Evolutionary conservation across 129 eudicot species (phyloP).

Genomic region (Chrysanthemum makinoi): DNA sequence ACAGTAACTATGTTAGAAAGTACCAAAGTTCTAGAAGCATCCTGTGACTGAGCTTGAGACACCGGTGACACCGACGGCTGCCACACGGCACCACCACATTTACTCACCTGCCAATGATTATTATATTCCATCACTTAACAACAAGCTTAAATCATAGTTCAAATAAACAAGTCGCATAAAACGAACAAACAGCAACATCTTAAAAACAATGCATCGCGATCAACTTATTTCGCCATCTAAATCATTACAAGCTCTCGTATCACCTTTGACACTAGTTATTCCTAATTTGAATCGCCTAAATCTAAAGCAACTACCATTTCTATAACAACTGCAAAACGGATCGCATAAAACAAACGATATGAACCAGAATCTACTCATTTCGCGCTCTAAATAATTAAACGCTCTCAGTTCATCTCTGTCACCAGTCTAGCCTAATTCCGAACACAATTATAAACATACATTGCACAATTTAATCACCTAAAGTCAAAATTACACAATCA

Average conservation of each 20-base stretch:
- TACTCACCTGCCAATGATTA: conserved; percentile 30
- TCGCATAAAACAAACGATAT: too few relatives aligned
- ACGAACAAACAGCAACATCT: too few relatives aligned
- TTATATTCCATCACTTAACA: conserved; percentile 29
- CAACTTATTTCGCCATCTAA: too few relatives aligned
- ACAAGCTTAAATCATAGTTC: conserved; percentile 20
- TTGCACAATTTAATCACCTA: background rate
- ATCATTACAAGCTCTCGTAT: background rate
- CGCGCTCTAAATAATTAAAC: too few relatives aligned
- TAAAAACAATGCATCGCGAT: too few relatives aligned
- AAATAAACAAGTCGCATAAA: background rate
- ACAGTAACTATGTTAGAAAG: background rate
- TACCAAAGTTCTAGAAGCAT: conserved; percentile 30
- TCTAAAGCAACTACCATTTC: too few relatives aligned
- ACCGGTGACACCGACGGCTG: conserved; percentile 30
- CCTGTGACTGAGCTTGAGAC: conserved; percentile 30
- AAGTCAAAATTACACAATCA: background rate
- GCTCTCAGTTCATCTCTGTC: conserved; percentile 1
- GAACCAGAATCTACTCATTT: too few relatives aligned
- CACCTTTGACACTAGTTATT: too few relatives aligned
- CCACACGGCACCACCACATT: conserved; percentile 31
- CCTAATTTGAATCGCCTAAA: too few relatives aligned
- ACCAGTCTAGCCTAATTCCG: background rate
- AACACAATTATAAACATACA: background rate
- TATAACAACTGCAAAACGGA: too few relatives aligned